phyloP scores from a whole-genome alignment of 2,329 filamentous ascomycete genomes.

The Chaetomiaceae sp. region DNA sequence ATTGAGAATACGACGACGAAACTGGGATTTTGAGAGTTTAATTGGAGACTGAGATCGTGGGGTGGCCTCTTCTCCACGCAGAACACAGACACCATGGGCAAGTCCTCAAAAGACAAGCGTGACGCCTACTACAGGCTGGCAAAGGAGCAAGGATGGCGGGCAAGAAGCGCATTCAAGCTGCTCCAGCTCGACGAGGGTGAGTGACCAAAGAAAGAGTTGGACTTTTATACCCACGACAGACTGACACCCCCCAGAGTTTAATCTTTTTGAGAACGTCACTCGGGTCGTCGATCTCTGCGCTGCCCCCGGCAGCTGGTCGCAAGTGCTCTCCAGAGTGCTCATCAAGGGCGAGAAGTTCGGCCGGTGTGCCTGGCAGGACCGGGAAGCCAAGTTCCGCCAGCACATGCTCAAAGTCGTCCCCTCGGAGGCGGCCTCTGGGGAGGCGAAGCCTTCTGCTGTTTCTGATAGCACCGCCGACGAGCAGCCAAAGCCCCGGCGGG shows the following conservation, averaged over 20 bases:
- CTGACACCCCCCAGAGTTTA: slow-evolving; percentile 62
- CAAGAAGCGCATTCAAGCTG: slow-evolving; percentile 92
- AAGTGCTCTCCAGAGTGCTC: slow-evolving; percentile 87
- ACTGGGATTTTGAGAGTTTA: too few species aligned
- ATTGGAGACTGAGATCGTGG: too few species aligned
- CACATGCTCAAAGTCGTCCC: slow-evolving; percentile 53
- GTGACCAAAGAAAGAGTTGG: slow-evolving; percentile 9
- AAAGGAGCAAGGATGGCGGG: slow-evolving; percentile 98
- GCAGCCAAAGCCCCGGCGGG: slow-evolving; percentile 46
- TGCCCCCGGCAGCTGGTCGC: slow-evolving; percentile 94
- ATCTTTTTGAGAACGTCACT: slow-evolving; percentile 84
- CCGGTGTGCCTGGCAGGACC: slow-evolving; percentile 79
- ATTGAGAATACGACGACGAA: too few species aligned
- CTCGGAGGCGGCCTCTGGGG: slow-evolving; percentile 25
- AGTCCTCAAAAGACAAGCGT: slow-evolving; percentile 97
- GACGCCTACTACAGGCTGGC: slow-evolving; percentile 97
- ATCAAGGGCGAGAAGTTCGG: slow-evolving; percentile 93
- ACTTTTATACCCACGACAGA: not conserved
- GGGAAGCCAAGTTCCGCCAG: slow-evolving; percentile 61
- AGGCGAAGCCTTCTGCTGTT: slow-evolving; percentile 21
- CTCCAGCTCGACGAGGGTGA: slow-evolving; percentile 82
- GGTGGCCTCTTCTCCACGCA: too few species aligned
- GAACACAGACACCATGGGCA: slow-evolving; percentile 62
- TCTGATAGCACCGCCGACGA: too few species aligned
- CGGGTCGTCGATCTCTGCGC: slow-evolving; percentile 94